Percentiles rank a stretch among this genome's conserved stretches.
These are phyloP conservation scores for Beauveria varroae DNA, from an alignment of 2,329 filamentous ascomycete species.

Conservation along the genomic window DNA sequence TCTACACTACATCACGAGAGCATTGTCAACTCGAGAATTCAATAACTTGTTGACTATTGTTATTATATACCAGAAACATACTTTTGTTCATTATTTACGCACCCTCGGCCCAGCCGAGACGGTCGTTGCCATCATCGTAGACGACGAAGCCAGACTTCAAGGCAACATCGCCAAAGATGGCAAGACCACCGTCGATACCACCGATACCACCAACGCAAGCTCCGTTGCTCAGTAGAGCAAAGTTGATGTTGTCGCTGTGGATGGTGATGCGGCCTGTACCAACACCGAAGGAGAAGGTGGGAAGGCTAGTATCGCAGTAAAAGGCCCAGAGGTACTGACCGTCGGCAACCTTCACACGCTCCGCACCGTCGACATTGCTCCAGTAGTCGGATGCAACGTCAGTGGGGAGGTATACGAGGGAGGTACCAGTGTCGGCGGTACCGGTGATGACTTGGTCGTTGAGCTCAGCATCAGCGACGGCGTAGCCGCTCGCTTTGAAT, in stretches of 20 bases:
- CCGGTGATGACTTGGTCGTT: conserved; percentile 34
- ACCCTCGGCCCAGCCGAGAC: conserved; percentile 28
- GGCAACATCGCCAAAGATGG: conserved; percentile 57
- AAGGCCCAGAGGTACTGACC: conserved; percentile 22
- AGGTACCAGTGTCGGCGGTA: conserved; percentile 54
- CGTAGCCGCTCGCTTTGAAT: conserved; percentile 18
- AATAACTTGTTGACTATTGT: neutral
- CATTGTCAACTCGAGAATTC: neutral
- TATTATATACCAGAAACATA: neutral
- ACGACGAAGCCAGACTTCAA: conserved; percentile 54
- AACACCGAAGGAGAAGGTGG: conserved; percentile 46
- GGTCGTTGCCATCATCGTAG: conserved; percentile 47
- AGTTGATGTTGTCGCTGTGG: conserved; percentile 3
- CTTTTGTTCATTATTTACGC: neutral
- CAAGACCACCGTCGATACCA: conserved; percentile 33
- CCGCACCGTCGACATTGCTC: conserved; percentile 11
- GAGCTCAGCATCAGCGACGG: conserved; percentile 14
- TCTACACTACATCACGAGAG: neutral
- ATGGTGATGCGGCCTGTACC: conserved; percentile 50
- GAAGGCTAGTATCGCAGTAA: conserved; percentile 35
- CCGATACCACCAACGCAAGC: conserved; percentile 63
- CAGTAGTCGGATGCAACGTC: conserved; percentile 43
- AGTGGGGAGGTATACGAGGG: conserved; percentile 51
- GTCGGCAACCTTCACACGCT: neutral
- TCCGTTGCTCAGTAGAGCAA: neutral